These are phyloP conservation scores for Rubus parviflorus DNA, from an alignment of 306 rosid species.

Conservation along the genomic window DNA sequence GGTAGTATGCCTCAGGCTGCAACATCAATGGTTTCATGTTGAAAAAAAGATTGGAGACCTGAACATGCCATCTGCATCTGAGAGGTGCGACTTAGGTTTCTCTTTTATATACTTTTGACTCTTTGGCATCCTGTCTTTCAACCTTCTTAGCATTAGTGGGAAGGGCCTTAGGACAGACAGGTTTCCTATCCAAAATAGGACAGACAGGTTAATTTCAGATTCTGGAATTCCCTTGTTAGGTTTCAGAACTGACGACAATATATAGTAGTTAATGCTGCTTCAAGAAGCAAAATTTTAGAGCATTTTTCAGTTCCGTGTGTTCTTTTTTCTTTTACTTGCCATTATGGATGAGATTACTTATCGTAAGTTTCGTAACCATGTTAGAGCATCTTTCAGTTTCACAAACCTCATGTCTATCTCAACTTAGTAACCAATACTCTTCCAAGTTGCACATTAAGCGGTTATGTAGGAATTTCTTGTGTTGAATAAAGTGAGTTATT, in stretches of 20 bases:
- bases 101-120: constrained; percentile 1
- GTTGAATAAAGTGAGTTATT: not conserved
- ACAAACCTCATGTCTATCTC: not conserved
- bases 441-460: not conserved
- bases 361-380: not conserved
- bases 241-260: not conserved
- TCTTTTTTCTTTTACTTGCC: constrained; percentile 21
- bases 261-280: not conserved
- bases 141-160: not conserved
- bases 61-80: constrained; percentile 19
- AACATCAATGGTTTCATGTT: constrained; percentile 32
- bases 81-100: constrained; percentile 23
- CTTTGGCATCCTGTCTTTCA: not conserved
- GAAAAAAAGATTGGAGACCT: constrained; percentile 24
- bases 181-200: not conserved
- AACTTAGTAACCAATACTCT: not conserved
- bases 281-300: constrained; percentile 19
- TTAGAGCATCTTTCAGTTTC: not conserved
- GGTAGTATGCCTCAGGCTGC: constrained; percentile 29
- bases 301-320: constrained; percentile 21
- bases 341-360: constrained; percentile 21
- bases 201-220: not conserved
- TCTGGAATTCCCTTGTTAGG: not conserved
- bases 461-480: not conserved
- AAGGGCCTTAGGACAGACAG: not conserved